Evolutionary conservation across 148 eudicot genomes (phyloP), one percentile per base, ranked within the genome.

Genomic region (Spergularia marina): DNA sequence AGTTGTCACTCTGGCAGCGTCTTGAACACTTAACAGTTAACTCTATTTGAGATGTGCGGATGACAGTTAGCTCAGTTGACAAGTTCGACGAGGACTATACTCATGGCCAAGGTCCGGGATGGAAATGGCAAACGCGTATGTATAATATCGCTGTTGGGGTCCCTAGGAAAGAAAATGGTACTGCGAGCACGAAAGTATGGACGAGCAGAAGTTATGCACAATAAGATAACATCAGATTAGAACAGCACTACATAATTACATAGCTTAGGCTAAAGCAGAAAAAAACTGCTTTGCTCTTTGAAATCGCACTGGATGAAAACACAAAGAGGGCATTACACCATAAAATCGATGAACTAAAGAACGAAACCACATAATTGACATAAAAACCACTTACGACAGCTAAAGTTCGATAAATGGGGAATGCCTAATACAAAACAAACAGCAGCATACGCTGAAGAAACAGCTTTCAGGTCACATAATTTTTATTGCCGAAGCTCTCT

Each of bases 381-480:
- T 5, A 11, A 53, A 57, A 52, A 52, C 20, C 62, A 70, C 53
- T 52, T 2, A 11, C 70, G 34, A 65, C 39, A 78, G 64, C 78
- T 71, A 55, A 44, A 60, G 60, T 18, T 72, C 63, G 57, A 76
- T 65, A 51, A 49, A 71, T 62, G 56, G 76, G 69, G 75, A 30
- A 78, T 54, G 39, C 73, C 51, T 59, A 68, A 30, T 36, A 16
- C 53, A 51, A 71, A 49, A 58, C 39, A 49, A 63, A 70, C 68
- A 68, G 47, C 76, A 67, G 54, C 54, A 68, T 2, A 72, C 20
- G 36, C 74, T 52, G 20, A 36, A 67, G 34, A 59, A 51, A 47
- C 53, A 58, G 49, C 78, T 73, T 65, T 65, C 71, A 56, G 68
- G 73, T 75, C 78, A 75, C 71, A 68, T 79, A 72, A 57, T 21